Evolutionary conservation across 257 asterid species (phyloP).

Genomic region (Echites panduratus): DNA sequence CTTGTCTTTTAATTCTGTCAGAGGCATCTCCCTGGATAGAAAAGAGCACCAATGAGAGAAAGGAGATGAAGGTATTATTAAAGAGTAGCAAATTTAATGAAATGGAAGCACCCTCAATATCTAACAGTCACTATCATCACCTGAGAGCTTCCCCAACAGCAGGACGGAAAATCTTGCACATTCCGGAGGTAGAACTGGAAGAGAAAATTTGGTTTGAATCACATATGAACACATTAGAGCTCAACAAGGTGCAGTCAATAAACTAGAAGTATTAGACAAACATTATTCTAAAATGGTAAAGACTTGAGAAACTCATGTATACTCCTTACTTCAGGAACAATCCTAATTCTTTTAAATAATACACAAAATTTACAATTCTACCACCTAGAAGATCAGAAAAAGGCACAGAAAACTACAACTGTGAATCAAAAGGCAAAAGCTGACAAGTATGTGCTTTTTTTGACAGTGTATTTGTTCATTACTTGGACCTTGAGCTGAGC

Average conservation of each 20-base stretch:
- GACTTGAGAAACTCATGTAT: not conserved
- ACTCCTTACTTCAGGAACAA: too few relatives aligned
- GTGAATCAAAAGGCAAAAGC: not conserved
- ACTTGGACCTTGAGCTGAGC: not conserved
- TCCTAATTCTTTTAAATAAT: not conserved
- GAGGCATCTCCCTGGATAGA: conserved; percentile 83
- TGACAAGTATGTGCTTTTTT: not conserved
- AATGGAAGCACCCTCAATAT: conserved; percentile 6
- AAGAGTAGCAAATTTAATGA: not conserved
- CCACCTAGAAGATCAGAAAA: not conserved
- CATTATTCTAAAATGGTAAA: not conserved
- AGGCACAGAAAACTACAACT: not conserved
- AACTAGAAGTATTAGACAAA: conserved; percentile 7
- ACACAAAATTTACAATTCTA: too few relatives aligned
- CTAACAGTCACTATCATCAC: conserved; percentile 24
- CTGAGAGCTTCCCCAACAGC: conserved; percentile 89
- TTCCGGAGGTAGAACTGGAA: conserved; percentile 68
- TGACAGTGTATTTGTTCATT: not conserved
- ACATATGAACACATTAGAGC: not conserved
- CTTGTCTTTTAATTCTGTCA: conserved; percentile 76
- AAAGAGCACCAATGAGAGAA: conserved; percentile 13
- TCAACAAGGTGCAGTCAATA: not conserved
- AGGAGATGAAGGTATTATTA: not conserved
- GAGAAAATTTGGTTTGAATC: conserved; percentile 1
- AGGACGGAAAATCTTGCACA: conserved; percentile 82